Base-by-base conservation (phyloP, 169 alveolate species). In the Eimeria praecox region DNA sequence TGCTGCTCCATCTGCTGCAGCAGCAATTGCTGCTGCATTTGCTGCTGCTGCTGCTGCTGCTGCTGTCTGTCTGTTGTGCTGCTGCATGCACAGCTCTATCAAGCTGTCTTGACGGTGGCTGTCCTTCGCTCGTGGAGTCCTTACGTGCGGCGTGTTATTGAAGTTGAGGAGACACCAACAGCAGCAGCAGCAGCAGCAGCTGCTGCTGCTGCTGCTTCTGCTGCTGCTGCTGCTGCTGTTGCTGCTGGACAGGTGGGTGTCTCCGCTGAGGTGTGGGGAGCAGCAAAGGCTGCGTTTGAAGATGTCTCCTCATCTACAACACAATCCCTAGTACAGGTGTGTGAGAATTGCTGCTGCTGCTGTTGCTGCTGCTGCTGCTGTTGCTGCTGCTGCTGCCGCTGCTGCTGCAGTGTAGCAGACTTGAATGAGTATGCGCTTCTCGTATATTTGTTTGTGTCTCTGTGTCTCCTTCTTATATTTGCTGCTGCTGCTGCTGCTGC, bases 301-400 rank as follows among this genome's bases (percentile, higher is more conserved):
- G 90, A 42, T 27, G 71, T 82, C 71, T 82, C 90, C 64, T 82
- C 90, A 27, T 82, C 73, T 35, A 82, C 90, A 35, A 82, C 90
- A 44, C 73, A 82, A 24, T 82, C 90, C 0, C 40, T 2, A 20
- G 52, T 35, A 6, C 90, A 82, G 71, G 90, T 49, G 27, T 3
- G 90, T 44, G 16, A 24, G 6, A 5, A 24, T 4, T 16, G 33
- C 64, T 42, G 88, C 88, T 78, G 64, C 59, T 78, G 88, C 88
- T 78, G 88, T 62, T 78, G 64, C 88, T 78, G 52, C 88, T 46
- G 49, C 85, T 73, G 3, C 49, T 73, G 85, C 44, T 73, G 52
- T 24, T 38, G 12, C 83, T 71, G 49, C 49, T 1, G 52, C 22
- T n/a, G n/a, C n/a, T n/a, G n/a, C 16, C 38, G 46, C 42, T n/a